A percentile compares a stretch with the other conserved stretches of the same genome.
These are phyloP conservation scores for Cubamyces lactineus DNA, from an alignment of 768 basidiomycete genomes.

Conservation along the genomic window DNA sequence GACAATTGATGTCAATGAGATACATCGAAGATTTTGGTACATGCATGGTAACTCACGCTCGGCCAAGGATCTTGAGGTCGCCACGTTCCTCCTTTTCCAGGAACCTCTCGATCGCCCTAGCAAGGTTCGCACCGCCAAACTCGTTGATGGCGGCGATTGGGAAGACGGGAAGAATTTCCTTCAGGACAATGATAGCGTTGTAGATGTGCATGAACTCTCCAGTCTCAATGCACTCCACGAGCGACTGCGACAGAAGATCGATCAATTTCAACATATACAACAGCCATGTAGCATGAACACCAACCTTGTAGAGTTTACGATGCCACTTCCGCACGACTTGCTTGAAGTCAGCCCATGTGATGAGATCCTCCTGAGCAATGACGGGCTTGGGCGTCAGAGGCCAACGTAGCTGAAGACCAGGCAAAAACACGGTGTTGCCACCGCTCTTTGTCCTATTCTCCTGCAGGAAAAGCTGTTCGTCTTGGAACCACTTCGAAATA, in stretches of 20 bases:
- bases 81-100: slow-evolving; percentile 77
- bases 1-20: background rate
- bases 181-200: slow-evolving; percentile 92
- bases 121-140: slow-evolving; percentile 57
- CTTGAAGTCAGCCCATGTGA: slow-evolving; percentile 74
- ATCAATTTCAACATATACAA: background rate
- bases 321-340: slow-evolving; percentile 84
- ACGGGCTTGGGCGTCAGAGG: slow-evolving; percentile 42
- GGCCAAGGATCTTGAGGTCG: slow-evolving; percentile 80
- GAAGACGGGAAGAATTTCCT: slow-evolving; percentile 89
- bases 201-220: slow-evolving; percentile 97
- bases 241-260: slow-evolving; percentile 51
- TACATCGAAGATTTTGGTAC: background rate
- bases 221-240: slow-evolving; percentile 80
- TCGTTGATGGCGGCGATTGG: slow-evolving; percentile 64
- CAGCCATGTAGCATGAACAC: slow-evolving; percentile 20
- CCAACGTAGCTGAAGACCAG: slow-evolving; percentile 67
- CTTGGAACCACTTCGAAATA: slow-evolving; percentile 76
- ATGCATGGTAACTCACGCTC: slow-evolving; percentile 55
- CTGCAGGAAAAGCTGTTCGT: slow-evolving; percentile 72
- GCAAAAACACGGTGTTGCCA: slow-evolving; percentile 62
- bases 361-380: slow-evolving; percentile 51
- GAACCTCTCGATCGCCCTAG: slow-evolving; percentile 65
- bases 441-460: slow-evolving; percentile 69
- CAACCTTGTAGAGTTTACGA: slow-evolving; percentile 68